Base-by-base conservation (phyloP, 202 grass and related monocot species). In the Panicum hallii region DNA sequence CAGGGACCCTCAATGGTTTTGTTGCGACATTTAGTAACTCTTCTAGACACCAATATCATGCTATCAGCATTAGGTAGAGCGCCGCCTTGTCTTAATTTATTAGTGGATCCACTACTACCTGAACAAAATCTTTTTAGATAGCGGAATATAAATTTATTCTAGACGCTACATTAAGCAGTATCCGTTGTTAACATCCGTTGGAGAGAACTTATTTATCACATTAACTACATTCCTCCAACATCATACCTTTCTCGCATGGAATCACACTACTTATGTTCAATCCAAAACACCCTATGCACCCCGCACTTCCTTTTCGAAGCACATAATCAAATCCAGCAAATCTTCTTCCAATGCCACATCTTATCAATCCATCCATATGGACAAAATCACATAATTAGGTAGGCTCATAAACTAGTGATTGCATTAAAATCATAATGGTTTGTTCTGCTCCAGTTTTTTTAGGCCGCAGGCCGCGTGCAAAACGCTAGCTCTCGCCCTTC, bases 401-500 rank as follows among this genome's bases (percentile, higher is more conserved):
- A 55, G 23, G 68, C 14, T 58, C 14, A 9, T 57, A 17, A 20
- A 32, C 32, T 32, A 32, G 32, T 32, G 49, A 57, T 5, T 57
- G n/a, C 3, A 46, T 4, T 5, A 70, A 70, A 70, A 57, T 74
- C 48, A 15, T 72, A 36, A 15, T 72, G 9, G 66, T 53, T 79
- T 9, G 32, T 56, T 72, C 2, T 44, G 44, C 70, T 75, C 74
- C 55, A 34, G 64, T 71, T 77, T 63, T 53, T 64, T 78, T 72
- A 72, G 56, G 46, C 50, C 40, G 44, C 36, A 70, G 69, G 53
- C 81, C 32, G 32, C 75, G 55, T 80, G 76, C 79, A 84, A 63
- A 76, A 71, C 80, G 88, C 26, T 26, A 26, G 26, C 32, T 32
- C 20, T 78, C 70, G 6, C 74, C 74, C 74, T 26, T 85, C 41